Base-by-base conservation (phyloP, 345 rosid genomes). In the Cardamine chenopodiifolia region DNA sequence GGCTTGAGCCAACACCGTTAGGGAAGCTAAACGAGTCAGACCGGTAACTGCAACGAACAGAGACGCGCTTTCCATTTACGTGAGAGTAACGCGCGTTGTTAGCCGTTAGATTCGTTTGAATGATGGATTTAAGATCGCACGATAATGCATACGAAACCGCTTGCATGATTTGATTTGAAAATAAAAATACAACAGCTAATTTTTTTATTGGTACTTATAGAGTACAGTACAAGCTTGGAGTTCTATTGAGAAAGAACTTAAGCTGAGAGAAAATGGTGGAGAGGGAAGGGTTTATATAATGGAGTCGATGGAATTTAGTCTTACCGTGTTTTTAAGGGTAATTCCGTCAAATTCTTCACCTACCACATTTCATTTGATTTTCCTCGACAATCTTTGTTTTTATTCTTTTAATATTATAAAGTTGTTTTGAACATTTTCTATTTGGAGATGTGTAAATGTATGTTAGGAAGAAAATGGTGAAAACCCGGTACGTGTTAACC, bases 11-110 rank as follows among this genome's bases (percentile, higher is more conserved):
- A 67, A 85, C 63, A 34, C 88, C 90, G 52, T 87, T 82, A 13
- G 87, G 76, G 55, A 81, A 88, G 40, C 77, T 62, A 47, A 80
- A 79, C 7, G 91, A 57, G 48, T 88, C 93, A 25, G 93, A 71
- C 25, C 84, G 75, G 77, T 84, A 71, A 20, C 82, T 42, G 66
- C 88, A 74, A 28, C 68, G 61, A 52, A 75, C 49, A 42, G 74
- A 2, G 48, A 61, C 49, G 32, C 69, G 74, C 48, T 61, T 68
- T 31, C 31, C 62, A 8, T 68, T 60, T 8, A 19, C 47, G 56
- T 68, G 74, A 52, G 48, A 5, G 2, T 8, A 68, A 68, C 74
- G 79, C 26, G 48, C 63, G 40, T 12, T 75, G 4, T 60, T 61
- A 45, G 23, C 70, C 56, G 74, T 75, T 52, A 52, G 63, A 75